Base-by-base conservation (phyloP, 352 stramenopile species). In the Pilasporangium apinafurcum region DNA sequence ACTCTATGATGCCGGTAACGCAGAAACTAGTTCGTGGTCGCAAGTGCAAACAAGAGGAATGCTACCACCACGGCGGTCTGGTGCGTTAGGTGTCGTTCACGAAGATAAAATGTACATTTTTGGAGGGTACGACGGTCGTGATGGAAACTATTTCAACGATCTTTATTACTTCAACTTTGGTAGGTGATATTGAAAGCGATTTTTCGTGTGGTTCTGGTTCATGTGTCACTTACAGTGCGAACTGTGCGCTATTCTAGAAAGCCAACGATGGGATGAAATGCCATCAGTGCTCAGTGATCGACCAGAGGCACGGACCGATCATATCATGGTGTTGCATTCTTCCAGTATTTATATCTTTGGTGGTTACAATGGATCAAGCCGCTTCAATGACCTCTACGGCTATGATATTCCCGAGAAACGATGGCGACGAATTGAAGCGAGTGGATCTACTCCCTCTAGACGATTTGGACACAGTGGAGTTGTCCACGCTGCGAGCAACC, bases 71-170 rank as follows among this genome's bases (percentile, higher is more conserved):
- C 60, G 80, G 16, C 76, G 83, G 16, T 93, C 81, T 0, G 83
- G 83, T 0, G 83, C 83, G 5, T 51, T 91, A n/a, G 81, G 79
- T 8, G 79, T 92, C 7, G 73, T 91, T 1, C 67, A 90, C 18
- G 68, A 86, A 16, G 83, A 75, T 51, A 65, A 83, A 46, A 91
- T 95, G 83, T 95, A 86, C 55, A 80, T 95, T 45, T 95, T 95
- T 46, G 83, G 83, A 24, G 83, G 83, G n/a, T 95, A 95, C 59
- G 81, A 95, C 42, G 83, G 83, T 22, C 80, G 83, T 25, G 81
- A 93, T 38, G 83, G 80, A 44, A 92, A 92, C 62, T 95, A 93
- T 53, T 95, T 91, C 56, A 92, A 92, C 48, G 83, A 95, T 34
- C 58, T 95, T 13, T 92, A 79, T 62, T 90, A 68, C 55, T 92